These are phyloP conservation scores for Tetradesmus lagerheimii DNA, from an alignment of 139 green algal genomes.

Conservation along the genomic window DNA sequence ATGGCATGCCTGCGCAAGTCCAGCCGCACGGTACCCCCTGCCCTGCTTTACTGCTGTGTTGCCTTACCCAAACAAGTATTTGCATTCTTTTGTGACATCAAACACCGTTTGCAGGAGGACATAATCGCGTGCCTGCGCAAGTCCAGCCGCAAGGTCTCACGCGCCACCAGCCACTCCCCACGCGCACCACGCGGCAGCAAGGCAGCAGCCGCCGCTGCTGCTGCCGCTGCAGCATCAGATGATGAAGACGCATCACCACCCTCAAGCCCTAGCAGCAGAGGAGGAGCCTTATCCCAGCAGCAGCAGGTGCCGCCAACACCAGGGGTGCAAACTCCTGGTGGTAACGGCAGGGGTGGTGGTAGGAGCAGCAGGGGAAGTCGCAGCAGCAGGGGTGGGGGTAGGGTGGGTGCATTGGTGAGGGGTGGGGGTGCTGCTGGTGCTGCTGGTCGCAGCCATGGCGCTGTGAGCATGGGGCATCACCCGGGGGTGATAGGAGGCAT, in stretches of 20 bases:
- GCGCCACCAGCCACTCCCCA: not conserved
- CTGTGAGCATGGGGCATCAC: not conserved
- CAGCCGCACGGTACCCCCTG: no score
- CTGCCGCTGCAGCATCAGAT: not conserved
- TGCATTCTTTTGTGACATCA: not conserved
- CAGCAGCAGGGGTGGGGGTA: not conserved
- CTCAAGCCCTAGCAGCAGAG: slow-evolving; percentile 9
- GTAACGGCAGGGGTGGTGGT: not conserved
- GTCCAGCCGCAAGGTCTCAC: slow-evolving; percentile 12
- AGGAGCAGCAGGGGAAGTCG: not conserved
- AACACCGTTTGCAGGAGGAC: slow-evolving; percentile 8
- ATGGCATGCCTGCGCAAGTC: no score
- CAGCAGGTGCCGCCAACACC: not conserved
- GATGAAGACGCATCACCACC: not conserved
- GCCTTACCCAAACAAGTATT: no score
- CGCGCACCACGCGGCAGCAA: slow-evolving; percentile 7
- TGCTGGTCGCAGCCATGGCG: not conserved
- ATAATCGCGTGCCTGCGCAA: slow-evolving; percentile 4
- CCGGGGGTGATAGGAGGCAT: not conserved
- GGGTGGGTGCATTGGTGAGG: not conserved
- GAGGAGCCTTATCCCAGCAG: not conserved
- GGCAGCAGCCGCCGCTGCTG: not conserved
- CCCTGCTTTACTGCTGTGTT: no score
- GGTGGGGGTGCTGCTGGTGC: not conserved
- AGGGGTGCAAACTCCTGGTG: not conserved